Percentiles rank a stretch among this genome's conserved stretches.
These are phyloP conservation scores for Stentor roeselii DNA, from an alignment of 73 alveolate species.

Conservation along the genomic window DNA sequence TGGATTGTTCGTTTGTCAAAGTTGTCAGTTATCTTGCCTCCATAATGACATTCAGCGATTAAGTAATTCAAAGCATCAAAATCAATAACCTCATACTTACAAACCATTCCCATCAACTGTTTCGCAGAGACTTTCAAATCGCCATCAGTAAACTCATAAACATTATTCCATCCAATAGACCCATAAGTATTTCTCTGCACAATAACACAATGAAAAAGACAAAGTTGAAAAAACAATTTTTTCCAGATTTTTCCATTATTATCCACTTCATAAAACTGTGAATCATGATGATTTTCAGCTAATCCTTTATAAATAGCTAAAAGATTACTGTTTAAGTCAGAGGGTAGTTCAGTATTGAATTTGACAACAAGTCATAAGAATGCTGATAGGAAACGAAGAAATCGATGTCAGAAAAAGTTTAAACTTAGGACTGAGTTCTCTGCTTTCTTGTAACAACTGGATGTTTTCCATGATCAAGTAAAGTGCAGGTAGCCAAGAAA, in stretches of 20 bases:
- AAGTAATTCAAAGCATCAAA: slow-evolving; percentile 88
- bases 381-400: slow-evolving; percentile 73
- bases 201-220: slow-evolving; percentile 85
- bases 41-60: slow-evolving; percentile 96
- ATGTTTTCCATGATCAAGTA: slow-evolving; percentile 83
- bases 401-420: slow-evolving; percentile 79
- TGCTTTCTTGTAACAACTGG: slow-evolving; percentile 62
- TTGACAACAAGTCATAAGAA: slow-evolving; percentile 68
- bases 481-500: slow-evolving; percentile 95
- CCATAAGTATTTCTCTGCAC: slow-evolving; percentile 99
- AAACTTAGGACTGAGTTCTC: slow-evolving; percentile 69
- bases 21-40: slow-evolving; percentile 98
- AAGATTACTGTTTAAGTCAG: slow-evolving; percentile 77
- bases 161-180: slow-evolving; percentile 99
- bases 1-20: slow-evolving; percentile 90
- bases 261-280: slow-evolving; percentile 55
- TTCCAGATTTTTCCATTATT: slow-evolving; percentile 58
- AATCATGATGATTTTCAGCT: slow-evolving; percentile 58
- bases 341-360: slow-evolving; percentile 87
- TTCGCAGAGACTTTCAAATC: slow-evolving; percentile 90
- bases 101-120: slow-evolving; percentile 79
- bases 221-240: slow-evolving; percentile 48
- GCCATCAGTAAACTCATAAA: slow-evolving; percentile 92
- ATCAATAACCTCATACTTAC: slow-evolving; percentile 74
- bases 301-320: slow-evolving; percentile 67